These are phyloP conservation scores for Elymus sibiricus DNA, from an alignment of 176 grass and related monocot species.

Conservation along the genomic window DNA sequence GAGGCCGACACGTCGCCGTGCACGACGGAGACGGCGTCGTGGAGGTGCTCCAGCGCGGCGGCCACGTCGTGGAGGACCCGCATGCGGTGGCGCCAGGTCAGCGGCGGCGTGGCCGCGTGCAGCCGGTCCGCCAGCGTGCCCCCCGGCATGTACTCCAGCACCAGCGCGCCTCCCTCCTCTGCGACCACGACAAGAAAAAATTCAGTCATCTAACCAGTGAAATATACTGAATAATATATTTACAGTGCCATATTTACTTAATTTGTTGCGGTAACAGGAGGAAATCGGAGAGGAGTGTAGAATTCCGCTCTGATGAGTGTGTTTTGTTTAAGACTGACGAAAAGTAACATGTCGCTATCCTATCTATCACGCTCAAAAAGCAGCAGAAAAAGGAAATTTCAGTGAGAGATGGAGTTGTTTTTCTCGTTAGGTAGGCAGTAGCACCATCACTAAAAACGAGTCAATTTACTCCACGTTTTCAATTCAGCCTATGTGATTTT, in stretches of 20 bases:
- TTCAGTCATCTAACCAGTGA: not conserved
- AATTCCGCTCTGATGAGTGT: too few relatives aligned
- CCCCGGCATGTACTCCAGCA: slow-evolving; percentile 71
- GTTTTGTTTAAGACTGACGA: not conserved
- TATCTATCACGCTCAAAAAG: not conserved
- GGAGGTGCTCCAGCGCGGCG: slow-evolving; percentile 72
- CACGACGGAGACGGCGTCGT: slow-evolving; percentile 45
- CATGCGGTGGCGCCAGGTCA: slow-evolving; percentile 62
- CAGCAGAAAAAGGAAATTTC: not conserved
- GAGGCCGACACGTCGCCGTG: slow-evolving; percentile 84
- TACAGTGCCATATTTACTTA: too few relatives aligned
- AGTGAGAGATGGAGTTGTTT: not conserved
- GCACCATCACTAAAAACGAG: not conserved
- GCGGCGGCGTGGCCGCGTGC: not conserved
- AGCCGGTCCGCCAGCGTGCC: slow-evolving; percentile 70
- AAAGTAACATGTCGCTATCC: not conserved
- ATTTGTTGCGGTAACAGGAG: not conserved
- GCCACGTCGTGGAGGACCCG: slow-evolving; percentile 65
- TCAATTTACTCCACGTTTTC: not conserved
- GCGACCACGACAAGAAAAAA: not conserved
- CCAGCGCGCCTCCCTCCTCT: slow-evolving; percentile 77
- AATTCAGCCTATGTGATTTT: not conserved
- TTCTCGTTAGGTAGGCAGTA: slow-evolving; percentile 8
- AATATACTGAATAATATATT: too few relatives aligned
- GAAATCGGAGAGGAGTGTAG: too few relatives aligned